These are phyloP conservation scores for Cryphonectria japonica DNA, from an alignment of 2,329 filamentous ascomycete species.

Conservation along the genomic window DNA sequence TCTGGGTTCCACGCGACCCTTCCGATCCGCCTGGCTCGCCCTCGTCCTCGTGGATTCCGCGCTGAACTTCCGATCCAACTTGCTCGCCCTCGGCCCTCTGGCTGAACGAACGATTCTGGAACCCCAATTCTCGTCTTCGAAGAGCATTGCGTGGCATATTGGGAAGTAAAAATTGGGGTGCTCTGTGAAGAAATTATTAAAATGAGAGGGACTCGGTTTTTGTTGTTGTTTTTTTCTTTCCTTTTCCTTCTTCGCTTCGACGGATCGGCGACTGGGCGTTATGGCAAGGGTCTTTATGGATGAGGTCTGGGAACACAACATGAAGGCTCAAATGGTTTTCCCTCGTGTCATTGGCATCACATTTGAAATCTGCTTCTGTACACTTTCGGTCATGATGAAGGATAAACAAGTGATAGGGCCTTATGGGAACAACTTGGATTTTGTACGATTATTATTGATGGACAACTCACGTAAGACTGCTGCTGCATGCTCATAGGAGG, in stretches of 20 bases:
- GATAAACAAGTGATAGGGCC: not conserved
- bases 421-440: not conserved
- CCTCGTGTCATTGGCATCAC: too few species aligned
- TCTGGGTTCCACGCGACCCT: not conserved
- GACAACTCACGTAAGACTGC: not conserved
- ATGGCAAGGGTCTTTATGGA: too few species aligned
- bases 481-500: not conserved
- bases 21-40: not conserved
- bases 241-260: not conserved
- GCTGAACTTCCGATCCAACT: not conserved
- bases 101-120: too few species aligned
- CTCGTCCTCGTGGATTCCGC: not conserved
- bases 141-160: too few species aligned
- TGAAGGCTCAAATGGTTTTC: not conserved
- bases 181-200: too few species aligned
- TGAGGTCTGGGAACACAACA: not conserved
- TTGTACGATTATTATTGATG: not conserved
- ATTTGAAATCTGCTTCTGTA: not conserved
- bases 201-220: too few species aligned
- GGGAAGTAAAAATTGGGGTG: too few species aligned
- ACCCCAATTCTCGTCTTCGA: too few species aligned
- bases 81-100: not conserved
- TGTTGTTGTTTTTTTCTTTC: too few species aligned
- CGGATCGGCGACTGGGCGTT: not conserved
- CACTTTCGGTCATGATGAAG: not conserved